Base-by-base conservation (phyloP, 352 stramenopile genomes). In the Pythium aquatile region DNA sequence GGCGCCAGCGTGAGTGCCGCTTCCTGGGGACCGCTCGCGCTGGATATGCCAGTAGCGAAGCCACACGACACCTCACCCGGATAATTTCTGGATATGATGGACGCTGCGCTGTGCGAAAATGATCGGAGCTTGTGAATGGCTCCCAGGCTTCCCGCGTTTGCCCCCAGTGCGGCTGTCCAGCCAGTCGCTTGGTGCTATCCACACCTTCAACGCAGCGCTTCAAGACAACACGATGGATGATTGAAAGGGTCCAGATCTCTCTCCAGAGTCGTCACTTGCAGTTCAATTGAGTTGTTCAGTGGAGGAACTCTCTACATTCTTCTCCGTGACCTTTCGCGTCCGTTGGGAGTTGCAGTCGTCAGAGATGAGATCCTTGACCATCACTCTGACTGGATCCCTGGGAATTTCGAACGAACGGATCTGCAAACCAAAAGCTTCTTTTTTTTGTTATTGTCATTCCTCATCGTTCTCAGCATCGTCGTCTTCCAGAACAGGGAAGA, bases 401-500 rank as follows among this genome's bases (percentile, higher is more conserved):
- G 16, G n/a, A 29, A 16, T 30, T 51, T 51, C 44, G 44, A 51
- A 28, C 24, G 35, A 5, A 42, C 7, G 20, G 20, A 24, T 11
- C 26, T 47, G 30, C 11, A 0, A 3, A 47, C 44, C 17, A 24
- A 26, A 26, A 30, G 37, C 24, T 29, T 33, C 35, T 33, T 52
- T 39, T 16, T 40, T 28, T 37, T 46, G 20, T 24, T 24, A 24
- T 24, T 24, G 20, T 24, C 20, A 39, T 62, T 37, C 59, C 10
- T 61, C 30, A 10, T 64, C 47, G 6, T 53, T 54, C 26, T 70
- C 33, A 2, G 35, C 49, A 24, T 61, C 57, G 4, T 70, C 63
- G 11, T 68, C 55, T 42, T 65, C 49, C 1, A 62, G 14, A 17
- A 59, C 5, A 5, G 33, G 35, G 55, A 73, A 73, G n/a, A 8